A percentile compares a stretch with the other conserved stretches of the same genome.
These are phyloP conservation scores for Rhynchospora tenuis DNA, from an alignment of 176 grass and related monocot genomes.

Conservation along the genomic window DNA sequence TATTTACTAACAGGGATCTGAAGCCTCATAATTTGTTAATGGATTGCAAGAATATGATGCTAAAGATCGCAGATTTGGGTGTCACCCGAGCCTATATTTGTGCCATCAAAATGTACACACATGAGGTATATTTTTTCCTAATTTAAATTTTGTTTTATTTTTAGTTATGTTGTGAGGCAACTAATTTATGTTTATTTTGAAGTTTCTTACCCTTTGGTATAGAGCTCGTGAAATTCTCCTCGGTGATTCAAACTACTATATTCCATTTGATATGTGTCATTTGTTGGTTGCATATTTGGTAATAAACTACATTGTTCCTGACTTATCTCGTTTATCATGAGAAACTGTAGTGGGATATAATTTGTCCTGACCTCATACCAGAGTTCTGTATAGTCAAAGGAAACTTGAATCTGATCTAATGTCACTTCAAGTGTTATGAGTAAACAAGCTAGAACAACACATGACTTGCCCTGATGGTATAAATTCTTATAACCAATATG, in stretches of 20 bases:
- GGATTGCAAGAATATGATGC: slow-evolving; percentile 84
- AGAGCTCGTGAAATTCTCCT: slow-evolving; percentile 90
- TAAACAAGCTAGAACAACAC: neutral
- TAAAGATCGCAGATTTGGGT: slow-evolving; percentile 94
- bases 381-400: neutral
- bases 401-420: neutral
- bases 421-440: neutral
- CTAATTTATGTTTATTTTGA: neutral
- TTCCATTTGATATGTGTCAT: slow-evolving; percentile 88
- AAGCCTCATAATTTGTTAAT: slow-evolving; percentile 97
- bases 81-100: slow-evolving; percentile 71
- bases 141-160: neutral
- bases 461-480: neutral
- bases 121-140: slow-evolving; percentile 51
- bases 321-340: neutral
- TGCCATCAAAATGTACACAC: slow-evolving; percentile 93
- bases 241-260: slow-evolving; percentile 73
- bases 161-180: neutral
- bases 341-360: neutral
- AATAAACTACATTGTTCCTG: neutral
- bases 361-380: neutral
- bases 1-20: slow-evolving; percentile 42
- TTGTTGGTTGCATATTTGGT: slow-evolving; percentile 95
- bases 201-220: slow-evolving; percentile 98
- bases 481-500: too few species aligned